A percentile compares a stretch with the other conserved stretches of the same genome.
These are phyloP conservation scores for Decorospora gaudefroyi DNA, from an alignment of 2,329 filamentous ascomycete genomes.

Conservation along the genomic window DNA sequence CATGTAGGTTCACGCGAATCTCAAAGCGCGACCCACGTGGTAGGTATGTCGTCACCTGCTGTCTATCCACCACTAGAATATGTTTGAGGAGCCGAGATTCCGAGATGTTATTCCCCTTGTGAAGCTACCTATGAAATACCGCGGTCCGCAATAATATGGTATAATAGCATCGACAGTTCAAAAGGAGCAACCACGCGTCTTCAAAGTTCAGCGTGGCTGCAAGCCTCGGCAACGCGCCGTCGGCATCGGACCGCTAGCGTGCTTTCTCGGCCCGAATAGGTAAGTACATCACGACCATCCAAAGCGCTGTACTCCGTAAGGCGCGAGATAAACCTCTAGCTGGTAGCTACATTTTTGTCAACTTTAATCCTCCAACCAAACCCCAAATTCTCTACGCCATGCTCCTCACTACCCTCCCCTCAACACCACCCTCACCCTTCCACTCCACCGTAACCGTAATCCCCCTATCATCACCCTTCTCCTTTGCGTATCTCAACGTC, in stretches of 20 bases:
- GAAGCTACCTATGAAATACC: no score
- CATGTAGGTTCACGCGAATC: slow-evolving; percentile 9
- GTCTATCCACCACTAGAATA: no score
- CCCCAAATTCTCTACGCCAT: slow-evolving; percentile 27
- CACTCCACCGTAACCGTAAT: slow-evolving; percentile 50
- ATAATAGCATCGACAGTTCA: not conserved
- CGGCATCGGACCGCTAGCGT: slow-evolving; percentile 17
- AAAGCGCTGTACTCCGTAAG: no score
- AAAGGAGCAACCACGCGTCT: slow-evolving; percentile 2
- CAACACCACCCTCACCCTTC: slow-evolving; percentile 41
- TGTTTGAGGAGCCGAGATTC: no score
- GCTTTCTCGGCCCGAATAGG: not conserved
- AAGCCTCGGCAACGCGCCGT: slow-evolving; percentile 10
- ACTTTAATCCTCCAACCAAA: not conserved
- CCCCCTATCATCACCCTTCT: slow-evolving; percentile 50
- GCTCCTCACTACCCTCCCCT: slow-evolving; percentile 39
- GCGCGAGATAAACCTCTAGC: no score
- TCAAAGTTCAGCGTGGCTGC: not conserved
- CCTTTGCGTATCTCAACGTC: slow-evolving; percentile 70
- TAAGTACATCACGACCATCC: no score
- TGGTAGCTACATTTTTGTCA: no score
- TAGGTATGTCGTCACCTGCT: slow-evolving; percentile 28
- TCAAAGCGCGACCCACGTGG: slow-evolving; percentile 38
- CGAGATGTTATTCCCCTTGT: no score
- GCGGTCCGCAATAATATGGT: not conserved